These are phyloP conservation scores for Coriolopsis trogii DNA, from an alignment of 1,284 basidiomycete genomes.

Conservation along the genomic window DNA sequence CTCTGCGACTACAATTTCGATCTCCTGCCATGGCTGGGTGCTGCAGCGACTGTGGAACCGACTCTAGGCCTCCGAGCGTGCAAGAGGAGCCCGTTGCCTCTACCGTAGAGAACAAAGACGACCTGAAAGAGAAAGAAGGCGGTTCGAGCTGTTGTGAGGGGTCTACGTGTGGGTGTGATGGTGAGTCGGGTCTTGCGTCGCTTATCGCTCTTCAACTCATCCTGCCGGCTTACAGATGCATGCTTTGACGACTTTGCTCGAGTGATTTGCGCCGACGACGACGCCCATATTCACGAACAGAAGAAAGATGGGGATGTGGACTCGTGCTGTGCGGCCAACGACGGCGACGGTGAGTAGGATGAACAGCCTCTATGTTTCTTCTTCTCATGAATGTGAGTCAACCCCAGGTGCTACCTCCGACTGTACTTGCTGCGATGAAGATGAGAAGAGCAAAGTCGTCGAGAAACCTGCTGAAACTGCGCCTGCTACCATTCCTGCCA, in stretches of 20 bases:
- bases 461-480: background rate
- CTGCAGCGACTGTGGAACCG: constrained; percentile 11
- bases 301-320: background rate
- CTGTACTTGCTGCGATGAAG: constrained; percentile 17
- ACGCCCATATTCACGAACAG: constrained; percentile 30
- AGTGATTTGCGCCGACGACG: constrained; percentile 35
- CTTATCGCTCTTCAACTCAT: background rate
- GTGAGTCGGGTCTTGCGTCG: constrained; percentile 5
- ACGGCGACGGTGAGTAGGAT: constrained; percentile 1
- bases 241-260: constrained; percentile 34
- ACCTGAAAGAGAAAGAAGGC: background rate
- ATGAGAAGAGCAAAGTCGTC: background rate
- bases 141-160: constrained; percentile 17
- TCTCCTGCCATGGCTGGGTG: constrained; percentile 22
- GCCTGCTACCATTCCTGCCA: background rate
- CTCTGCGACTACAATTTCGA: no score
- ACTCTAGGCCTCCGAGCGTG: constrained; percentile 8
- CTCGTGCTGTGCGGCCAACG: background rate
- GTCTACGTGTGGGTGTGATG: constrained; percentile 20
- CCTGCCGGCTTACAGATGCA: constrained; percentile 18
- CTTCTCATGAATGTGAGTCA: no score
- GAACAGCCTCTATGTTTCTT: background rate
- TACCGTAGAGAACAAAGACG: background rate
- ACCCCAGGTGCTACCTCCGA: background rate
- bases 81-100: background rate